These are phyloP conservation scores for Aspergillus sp. DNA, from an alignment of 2,329 filamentous ascomycete genomes.

Conservation along the genomic window DNA sequence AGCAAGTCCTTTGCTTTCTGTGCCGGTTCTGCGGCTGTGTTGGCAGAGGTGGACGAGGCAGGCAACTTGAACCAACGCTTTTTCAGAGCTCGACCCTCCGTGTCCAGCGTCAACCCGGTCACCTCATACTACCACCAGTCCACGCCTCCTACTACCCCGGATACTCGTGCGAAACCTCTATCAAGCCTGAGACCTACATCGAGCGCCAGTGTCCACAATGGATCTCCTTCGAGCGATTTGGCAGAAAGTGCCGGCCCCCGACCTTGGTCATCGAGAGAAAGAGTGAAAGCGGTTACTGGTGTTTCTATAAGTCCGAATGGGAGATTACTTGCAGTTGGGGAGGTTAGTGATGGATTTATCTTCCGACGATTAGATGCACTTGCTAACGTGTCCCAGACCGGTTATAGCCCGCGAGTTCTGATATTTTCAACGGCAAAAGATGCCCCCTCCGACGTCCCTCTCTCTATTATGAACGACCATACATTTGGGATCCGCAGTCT, in stretches of 20 bases:
- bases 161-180: constrained; percentile 60
- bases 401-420: constrained; percentile 86
- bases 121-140: constrained; percentile 53
- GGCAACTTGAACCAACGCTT: constrained; percentile 72
- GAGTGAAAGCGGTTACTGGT: constrained; percentile 91
- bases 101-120: constrained; percentile 65
- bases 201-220: constrained; percentile 42
- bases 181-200: constrained; percentile 51
- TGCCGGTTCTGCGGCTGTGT: constrained; percentile 88
- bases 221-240: constrained; percentile 52
- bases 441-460: constrained; percentile 73
- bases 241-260: constrained; percentile 63
- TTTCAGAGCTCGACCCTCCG: constrained; percentile 77
- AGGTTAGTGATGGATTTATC: constrained; percentile 50
- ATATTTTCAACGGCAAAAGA: constrained; percentile 81
- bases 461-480: constrained; percentile 86
- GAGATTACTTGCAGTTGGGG: constrained; percentile 84
- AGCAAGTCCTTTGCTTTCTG: constrained; percentile 79
- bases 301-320: constrained; percentile 85
- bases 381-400: constrained; percentile 58
- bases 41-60: constrained; percentile 74
- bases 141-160: constrained; percentile 57
- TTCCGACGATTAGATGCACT: not conserved
- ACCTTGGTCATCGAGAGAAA: constrained; percentile 84
- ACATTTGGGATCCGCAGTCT: constrained; percentile 84